Evolutionary conservation across 164 flowering plant genomes (phyloP).

Genomic region (Vitis cinerea): DNA sequence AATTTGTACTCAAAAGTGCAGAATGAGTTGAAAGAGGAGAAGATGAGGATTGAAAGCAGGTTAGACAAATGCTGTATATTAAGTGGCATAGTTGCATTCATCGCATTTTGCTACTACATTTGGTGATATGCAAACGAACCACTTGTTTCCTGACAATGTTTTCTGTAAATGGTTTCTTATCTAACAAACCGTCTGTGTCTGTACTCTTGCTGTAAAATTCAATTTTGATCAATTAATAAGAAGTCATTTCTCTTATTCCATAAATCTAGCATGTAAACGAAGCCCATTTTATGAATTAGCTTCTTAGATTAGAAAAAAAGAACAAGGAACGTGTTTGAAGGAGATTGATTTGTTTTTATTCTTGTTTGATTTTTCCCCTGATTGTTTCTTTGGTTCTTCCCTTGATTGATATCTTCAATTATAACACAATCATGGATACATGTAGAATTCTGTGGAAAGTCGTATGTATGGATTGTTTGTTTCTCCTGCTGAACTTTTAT

Average conservation of each 20-base stretch:
- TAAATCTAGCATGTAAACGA: neutral
- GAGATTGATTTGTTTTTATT: too few species aligned
- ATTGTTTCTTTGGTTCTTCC: too few species aligned
- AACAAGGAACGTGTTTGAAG: too few species aligned
- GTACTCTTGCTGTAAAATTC: constrained; percentile 15
- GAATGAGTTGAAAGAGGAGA: constrained; percentile 80
- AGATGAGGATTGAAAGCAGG: constrained; percentile 86
- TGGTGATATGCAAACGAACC: constrained; percentile 25
- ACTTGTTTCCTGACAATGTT: constrained; percentile 6
- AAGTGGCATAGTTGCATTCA: constrained; percentile 71
- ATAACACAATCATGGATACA: too few species aligned
- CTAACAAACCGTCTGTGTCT: constrained; percentile 3
- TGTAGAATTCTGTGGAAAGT: too few species aligned
- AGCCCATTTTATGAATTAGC: neutral
- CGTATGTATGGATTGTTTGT: too few species aligned
- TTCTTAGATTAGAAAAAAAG: too few species aligned
- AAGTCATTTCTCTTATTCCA: neutral
- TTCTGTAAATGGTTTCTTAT: constrained; percentile 2
- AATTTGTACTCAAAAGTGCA: constrained; percentile 71
- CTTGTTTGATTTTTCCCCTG: too few species aligned
- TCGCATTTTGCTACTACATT: constrained; percentile 65
- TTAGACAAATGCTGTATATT: constrained; percentile 69
- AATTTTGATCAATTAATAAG: constrained; percentile 17
- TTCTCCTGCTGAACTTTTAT: too few species aligned
- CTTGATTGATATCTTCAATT: too few species aligned